Evolutionary conservation across 805 yeast species (phyloP).

Genomic region (Cyberlindnera petersonii): DNA sequence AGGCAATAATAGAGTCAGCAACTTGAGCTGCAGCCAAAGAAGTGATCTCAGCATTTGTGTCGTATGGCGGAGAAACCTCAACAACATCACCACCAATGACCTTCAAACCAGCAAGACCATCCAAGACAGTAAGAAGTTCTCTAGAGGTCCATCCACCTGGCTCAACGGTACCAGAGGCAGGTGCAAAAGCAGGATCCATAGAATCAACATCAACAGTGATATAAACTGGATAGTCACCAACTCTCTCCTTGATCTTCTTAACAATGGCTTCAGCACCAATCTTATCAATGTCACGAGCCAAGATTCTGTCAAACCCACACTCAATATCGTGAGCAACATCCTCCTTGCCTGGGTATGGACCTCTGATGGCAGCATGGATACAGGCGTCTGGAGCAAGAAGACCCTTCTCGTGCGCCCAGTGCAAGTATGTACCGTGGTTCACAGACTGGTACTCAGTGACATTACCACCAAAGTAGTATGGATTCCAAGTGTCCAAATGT

Average conservation of each 20-base stretch:
- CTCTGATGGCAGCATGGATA: constrained; percentile 62
- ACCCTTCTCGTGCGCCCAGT: constrained; percentile 67
- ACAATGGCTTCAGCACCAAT: constrained; percentile 39
- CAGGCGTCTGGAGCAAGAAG: constrained; percentile 45
- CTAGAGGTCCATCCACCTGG: constrained; percentile 50
- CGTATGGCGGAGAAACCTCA: constrained; percentile 59
- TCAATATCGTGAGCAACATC: constrained; percentile 41
- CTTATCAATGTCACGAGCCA: constrained; percentile 45
- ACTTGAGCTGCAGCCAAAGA: constrained; percentile 64
- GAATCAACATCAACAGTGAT: constrained; percentile 49
- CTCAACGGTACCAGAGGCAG: constrained; percentile 53
- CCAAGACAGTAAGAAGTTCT: constrained; percentile 41
- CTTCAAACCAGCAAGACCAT: constrained; percentile 42
- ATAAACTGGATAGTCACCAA: constrained; percentile 40
- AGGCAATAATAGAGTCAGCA: constrained; percentile 43
- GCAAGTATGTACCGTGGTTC: constrained; percentile 69
- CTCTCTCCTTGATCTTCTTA: constrained; percentile 32
- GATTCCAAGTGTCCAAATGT: constrained; percentile 71
- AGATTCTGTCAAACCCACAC: constrained; percentile 46
- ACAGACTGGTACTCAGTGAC: constrained; percentile 52
- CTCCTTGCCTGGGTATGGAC: constrained; percentile 45
- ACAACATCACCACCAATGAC: constrained; percentile 50
- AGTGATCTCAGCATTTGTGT: constrained; percentile 59
- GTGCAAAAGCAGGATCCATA: constrained; percentile 49
- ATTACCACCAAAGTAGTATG: constrained; percentile 59